Conservation (phyloP, 352 stramenopile genomes). For the Pythium insidiosum region DNA sequence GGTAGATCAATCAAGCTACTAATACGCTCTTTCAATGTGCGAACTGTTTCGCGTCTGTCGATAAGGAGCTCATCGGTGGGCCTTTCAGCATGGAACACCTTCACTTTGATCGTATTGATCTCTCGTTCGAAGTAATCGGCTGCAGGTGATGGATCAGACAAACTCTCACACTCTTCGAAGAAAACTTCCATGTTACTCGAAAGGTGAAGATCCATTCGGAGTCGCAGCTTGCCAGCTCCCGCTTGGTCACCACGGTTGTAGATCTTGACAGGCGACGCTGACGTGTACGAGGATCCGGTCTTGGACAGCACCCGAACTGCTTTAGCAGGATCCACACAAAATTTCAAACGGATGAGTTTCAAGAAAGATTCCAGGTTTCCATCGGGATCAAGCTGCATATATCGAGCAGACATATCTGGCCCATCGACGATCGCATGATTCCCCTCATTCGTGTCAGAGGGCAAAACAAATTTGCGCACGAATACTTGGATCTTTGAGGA, state of each 20-base stretch:
- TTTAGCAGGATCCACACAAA: conserved; percentile 22
- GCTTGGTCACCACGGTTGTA: conserved; percentile 44
- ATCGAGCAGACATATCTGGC: conserved; percentile 32
- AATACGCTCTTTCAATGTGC: conserved; percentile 51
- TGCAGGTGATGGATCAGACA: conserved; percentile 35
- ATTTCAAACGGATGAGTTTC: conserved; percentile 42
- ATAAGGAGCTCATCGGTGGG: conserved; percentile 49
- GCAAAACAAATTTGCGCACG: conserved; percentile 44
- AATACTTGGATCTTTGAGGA: conserved; percentile 65
- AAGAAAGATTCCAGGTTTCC: conserved; percentile 43
- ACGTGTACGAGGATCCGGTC: conserved; percentile 54
- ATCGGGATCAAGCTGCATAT: conserved; percentile 57
- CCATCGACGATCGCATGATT: background rate
- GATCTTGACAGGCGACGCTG: conserved; percentile 51
- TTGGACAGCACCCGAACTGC: conserved; percentile 65
- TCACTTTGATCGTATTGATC: conserved; percentile 75
- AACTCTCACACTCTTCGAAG: conserved; percentile 52
- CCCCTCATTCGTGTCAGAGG: conserved; percentile 6
- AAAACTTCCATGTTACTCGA: conserved; percentile 65
- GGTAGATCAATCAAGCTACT: conserved; percentile 31
- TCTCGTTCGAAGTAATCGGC: conserved; percentile 66
- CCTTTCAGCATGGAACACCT: conserved; percentile 46
- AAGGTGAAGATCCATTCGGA: conserved; percentile 61
- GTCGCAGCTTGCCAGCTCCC: conserved; percentile 25
- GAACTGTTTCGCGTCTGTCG: conserved; percentile 62